Percentiles rank a stretch among this genome's conserved stretches.
Conservation (phyloP, 1,139 yeast genomes). For the Yamadazyma jaroonii region DNA sequence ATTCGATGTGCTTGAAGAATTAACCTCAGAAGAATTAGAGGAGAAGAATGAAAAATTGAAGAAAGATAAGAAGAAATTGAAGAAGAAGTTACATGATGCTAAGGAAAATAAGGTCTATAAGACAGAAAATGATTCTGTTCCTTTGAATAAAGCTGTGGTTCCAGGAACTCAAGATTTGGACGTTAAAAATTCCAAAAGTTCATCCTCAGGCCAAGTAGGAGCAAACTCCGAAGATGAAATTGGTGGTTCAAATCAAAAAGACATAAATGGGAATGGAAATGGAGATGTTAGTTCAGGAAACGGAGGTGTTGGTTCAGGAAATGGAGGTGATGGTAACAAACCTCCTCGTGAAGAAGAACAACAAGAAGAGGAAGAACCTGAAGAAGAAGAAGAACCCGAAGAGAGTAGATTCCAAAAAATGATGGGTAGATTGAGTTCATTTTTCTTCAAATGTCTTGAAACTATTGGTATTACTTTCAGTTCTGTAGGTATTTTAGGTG, state of each 20-base stretch:
- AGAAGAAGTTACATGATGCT: slow-evolving; percentile 19
- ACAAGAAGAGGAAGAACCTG: slow-evolving; percentile 14
- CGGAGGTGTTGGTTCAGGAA: slow-evolving; percentile 9
- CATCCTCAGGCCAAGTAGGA: slow-evolving; percentile 17
- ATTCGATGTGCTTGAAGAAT: slow-evolving; percentile 31
- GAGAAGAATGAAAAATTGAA: slow-evolving; percentile 24
- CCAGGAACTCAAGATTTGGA: slow-evolving; percentile 12
- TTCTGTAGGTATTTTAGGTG: slow-evolving; percentile 67
- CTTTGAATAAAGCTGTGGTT: slow-evolving; percentile 10
- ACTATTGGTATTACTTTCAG: slow-evolving; percentile 75
- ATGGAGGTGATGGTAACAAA: slow-evolving; percentile 9
- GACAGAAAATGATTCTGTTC: slow-evolving; percentile 17
- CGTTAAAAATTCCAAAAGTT: slow-evolving; percentile 3
- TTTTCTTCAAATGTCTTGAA: slow-evolving; percentile 54
- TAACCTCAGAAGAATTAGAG: slow-evolving; percentile 28
- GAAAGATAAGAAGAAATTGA: slow-evolving; percentile 23
- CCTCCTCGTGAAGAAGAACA: slow-evolving; percentile 10
- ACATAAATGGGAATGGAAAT: slow-evolving; percentile 7
- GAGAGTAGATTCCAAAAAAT: slow-evolving; percentile 12
- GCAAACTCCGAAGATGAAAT: slow-evolving; percentile 10
- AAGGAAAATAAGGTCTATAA: slow-evolving; percentile 10
- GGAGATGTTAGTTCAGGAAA: slow-evolving; percentile 4
- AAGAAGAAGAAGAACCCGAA: slow-evolving; percentile 14
- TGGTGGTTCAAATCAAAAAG: slow-evolving; percentile 3
- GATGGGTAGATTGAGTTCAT: slow-evolving; percentile 11